Evolutionary conservation across 305 asterid genomes (phyloP), one percentile per base, ranked within the genome.

Genomic region (Solanum hybrid): DNA sequence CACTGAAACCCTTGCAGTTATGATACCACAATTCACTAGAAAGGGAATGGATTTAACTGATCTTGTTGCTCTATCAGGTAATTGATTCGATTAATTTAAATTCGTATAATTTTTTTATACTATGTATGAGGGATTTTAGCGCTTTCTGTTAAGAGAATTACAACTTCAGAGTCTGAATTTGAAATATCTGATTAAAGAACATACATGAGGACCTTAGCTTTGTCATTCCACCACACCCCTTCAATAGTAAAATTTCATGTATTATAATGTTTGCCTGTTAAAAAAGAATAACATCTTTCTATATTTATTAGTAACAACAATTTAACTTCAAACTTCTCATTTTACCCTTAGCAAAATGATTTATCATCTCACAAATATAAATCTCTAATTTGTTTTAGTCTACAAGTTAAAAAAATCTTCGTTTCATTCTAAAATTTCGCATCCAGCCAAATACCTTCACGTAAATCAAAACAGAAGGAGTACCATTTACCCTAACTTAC

Each of bases 11-110:
- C 90, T 95, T 1, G 93, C 91, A 35, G 37, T 22, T 36, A 92
- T 95, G 89, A 91, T 86, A 36, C 89, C 92, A 88, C 94, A 95
- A 90, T 97, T 96, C 39, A 90, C 77, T 1, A 95, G 82, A 24
- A 90, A 95, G 26, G 96, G 95, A 85, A 91, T 97, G 26, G 94
- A 93, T 88, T 78, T 90, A 67, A 95, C 95, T 0, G 96, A 97
- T 88, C 95, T 94, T 10, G 99, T 96, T 29, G 91, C 98, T 36
- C 89, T 97, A 83, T 97, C 99, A 35, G 98, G 99, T 95, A 79
- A 34, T 5, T 5, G 28, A 8, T 78, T 35, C 5, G 51, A 36
- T 1, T 36, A 79, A 79, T 79, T 36, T n/a, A 11, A 0, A 79
- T 36, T 79, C 3, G 1, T 4, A 1, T 18, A 18, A 51, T 0